A percentile compares a stretch with the other conserved stretches of the same genome.
Evolutionary conservation across 192 early-diverging fungal species (phyloP).

Genomic region (Diversispora epigaea): DNA sequence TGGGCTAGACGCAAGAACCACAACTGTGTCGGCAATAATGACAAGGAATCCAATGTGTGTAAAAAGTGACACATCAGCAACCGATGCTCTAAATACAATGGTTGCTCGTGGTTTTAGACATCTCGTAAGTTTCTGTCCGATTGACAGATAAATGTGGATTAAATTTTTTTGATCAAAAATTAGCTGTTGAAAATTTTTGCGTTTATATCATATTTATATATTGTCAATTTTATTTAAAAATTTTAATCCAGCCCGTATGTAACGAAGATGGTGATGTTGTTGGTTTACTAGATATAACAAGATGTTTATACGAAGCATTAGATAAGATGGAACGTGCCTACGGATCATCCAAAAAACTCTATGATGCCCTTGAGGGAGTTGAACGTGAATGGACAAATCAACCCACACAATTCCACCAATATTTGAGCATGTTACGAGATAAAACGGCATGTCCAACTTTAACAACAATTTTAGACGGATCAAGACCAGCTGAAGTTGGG

Average conservation of each 20-base stretch:
- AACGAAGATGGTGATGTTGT: conserved; percentile 86
- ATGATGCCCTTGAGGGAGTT: conserved; percentile 77
- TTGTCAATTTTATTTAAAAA: neutral
- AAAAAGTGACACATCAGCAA: conserved; percentile 74
- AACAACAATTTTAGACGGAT: conserved; percentile 71
- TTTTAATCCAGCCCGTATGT: conserved; percentile 61
- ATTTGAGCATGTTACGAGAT: conserved; percentile 72
- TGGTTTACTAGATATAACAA: conserved; percentile 81
- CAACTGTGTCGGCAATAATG: conserved; percentile 83
- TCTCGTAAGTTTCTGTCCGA: conserved; percentile 48
- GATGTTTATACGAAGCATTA: conserved; percentile 81
- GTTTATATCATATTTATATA: neutral
- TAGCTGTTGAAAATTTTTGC: neutral
- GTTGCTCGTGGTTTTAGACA: conserved; percentile 81
- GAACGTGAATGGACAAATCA: conserved; percentile 77
- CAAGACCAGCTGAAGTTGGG: conserved; percentile 59
- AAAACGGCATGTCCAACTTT: conserved; percentile 93
- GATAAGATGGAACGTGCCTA: conserved; percentile 85
- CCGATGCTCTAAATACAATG: conserved; percentile 81
- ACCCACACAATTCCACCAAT: conserved; percentile 66
- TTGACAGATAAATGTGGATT: neutral
- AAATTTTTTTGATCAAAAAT: too few species aligned
- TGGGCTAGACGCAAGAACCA: conserved; percentile 61
- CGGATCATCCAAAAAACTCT: conserved; percentile 76
- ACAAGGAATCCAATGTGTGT: conserved; percentile 91